A percentile compares a stretch with the other conserved stretches of the same genome.
Evolutionary conservation across 1,284 basidiomycete genomes (phyloP).

Genomic region (Lignosus rhinocerotis): DNA sequence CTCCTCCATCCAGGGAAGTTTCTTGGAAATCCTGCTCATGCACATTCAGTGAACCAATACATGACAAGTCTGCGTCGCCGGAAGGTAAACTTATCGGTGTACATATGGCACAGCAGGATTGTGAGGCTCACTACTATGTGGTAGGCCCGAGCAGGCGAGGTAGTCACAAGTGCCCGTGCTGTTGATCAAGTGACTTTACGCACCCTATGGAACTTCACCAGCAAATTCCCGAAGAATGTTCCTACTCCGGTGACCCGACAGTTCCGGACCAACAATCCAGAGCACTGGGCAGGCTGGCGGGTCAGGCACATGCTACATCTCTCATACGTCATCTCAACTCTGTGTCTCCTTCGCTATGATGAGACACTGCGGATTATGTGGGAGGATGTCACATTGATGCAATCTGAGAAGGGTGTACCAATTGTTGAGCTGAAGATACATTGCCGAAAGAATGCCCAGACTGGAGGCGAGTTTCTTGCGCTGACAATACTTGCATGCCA

Average conservation of each 20-base stretch:
- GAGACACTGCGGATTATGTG: conserved; percentile 27
- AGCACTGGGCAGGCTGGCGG: conserved; percentile 21
- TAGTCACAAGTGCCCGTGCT: too few relatives aligned
- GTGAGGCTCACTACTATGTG: too few relatives aligned
- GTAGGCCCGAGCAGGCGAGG: too few relatives aligned
- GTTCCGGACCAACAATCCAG: conserved; percentile 3
- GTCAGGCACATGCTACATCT: conserved; percentile 24
- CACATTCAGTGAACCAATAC: conserved; percentile 23
- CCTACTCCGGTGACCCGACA: not conserved
- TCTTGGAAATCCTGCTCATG: conserved; percentile 27
- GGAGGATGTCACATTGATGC: conserved; percentile 7
- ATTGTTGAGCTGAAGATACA: conserved; percentile 8
- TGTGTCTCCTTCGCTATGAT: conserved; percentile 28
- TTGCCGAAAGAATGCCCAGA: conserved; percentile 21
- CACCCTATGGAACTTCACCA: not conserved
- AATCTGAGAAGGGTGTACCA: not conserved
- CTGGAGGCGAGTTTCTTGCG: conserved; percentile 13
- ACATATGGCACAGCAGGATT: too few relatives aligned
- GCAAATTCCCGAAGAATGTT: not conserved
- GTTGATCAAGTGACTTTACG: not conserved
- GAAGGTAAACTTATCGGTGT: conserved; percentile 15
- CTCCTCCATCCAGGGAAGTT: conserved; percentile 11
- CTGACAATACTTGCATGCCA: not conserved
- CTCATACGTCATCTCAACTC: conserved; percentile 22
- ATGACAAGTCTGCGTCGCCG: conserved; percentile 28